phyloP scores from a whole-genome alignment of 169 alveolate genomes.

The Fabrea salina region DNA sequence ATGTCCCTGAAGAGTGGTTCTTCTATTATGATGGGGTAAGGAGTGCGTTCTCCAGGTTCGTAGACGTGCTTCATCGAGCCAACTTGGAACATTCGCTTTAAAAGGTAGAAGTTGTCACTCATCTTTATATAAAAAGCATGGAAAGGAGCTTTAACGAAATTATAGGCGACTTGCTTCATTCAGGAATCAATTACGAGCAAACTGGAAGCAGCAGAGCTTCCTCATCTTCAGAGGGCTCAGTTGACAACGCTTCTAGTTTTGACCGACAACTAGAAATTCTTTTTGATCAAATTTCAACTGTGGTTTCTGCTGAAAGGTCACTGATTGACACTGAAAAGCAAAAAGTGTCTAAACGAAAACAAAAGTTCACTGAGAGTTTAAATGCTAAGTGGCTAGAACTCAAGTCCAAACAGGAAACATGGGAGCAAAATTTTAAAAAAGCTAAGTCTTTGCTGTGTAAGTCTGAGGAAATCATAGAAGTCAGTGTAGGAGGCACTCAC shows the following conservation, averaged over 20 bases:
- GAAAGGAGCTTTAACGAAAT: slow-evolving; percentile 6
- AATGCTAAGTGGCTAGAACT: neutral
- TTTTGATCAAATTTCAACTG: neutral
- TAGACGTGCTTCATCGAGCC: neutral
- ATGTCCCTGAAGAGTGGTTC: slow-evolving; percentile 11
- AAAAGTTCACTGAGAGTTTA: neutral
- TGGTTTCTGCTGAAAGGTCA: neutral
- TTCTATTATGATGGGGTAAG: slow-evolving; percentile 29
- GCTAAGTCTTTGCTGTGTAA: neutral
- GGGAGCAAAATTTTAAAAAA: neutral
- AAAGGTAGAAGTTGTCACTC: slow-evolving; percentile 31
- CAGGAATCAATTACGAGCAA: too few species aligned
- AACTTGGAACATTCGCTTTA: slow-evolving; percentile 26
- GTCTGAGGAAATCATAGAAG: slow-evolving; percentile 57
- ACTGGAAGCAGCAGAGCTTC: too few species aligned
- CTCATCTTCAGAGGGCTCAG: neutral
- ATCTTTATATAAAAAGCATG: neutral
- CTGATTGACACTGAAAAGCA: neutral
- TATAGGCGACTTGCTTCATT: too few species aligned
- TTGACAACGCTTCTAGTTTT: neutral
- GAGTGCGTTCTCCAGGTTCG: slow-evolving; percentile 28
- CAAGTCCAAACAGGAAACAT: neutral
- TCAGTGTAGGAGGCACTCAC: slow-evolving; percentile 73
- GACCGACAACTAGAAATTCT: neutral
- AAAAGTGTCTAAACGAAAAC: neutral